These are phyloP conservation scores for Globisporangium perplexum DNA, from an alignment of 352 stramenopile species.

Conservation along the genomic window DNA sequence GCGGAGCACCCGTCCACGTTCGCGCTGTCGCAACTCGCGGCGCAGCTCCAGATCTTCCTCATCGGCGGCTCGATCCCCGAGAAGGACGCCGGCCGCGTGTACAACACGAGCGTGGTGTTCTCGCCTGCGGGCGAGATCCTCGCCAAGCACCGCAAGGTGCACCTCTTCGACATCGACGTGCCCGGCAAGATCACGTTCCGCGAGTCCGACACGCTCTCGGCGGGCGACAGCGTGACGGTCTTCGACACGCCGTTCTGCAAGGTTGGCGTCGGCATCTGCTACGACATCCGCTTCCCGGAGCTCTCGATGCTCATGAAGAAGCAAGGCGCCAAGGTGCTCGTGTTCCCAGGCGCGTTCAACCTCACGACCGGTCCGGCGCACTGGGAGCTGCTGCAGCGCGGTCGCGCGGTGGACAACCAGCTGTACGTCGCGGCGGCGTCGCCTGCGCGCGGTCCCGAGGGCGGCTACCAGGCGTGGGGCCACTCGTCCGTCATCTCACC, in stretches of 20 bases:
- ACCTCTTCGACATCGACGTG: constrained; percentile 99
- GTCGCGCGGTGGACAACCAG: constrained; percentile 92
- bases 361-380: constrained; percentile 94
- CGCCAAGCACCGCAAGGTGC: constrained; percentile 98
- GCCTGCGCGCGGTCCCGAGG: constrained; percentile 91
- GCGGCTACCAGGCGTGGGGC: constrained; percentile 98
- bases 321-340: constrained; percentile 82
- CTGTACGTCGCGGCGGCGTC: constrained; percentile 96
- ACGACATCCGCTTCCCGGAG: constrained; percentile 99
- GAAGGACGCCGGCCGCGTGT: constrained; percentile 86
- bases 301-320: constrained; percentile 96
- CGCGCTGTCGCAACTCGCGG: constrained; percentile 88
- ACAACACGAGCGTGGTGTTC: constrained; percentile 99
- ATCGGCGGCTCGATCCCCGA: constrained; percentile 98
- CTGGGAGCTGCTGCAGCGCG: constrained; percentile 98
- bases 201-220: constrained; percentile 98
- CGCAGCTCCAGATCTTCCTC: constrained; percentile 89
- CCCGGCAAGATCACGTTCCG: constrained; percentile 98
- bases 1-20: constrained; percentile 79
- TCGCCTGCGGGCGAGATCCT: constrained; percentile 92
- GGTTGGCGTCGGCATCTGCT: constrained; percentile 99
- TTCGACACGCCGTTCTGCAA: constrained; percentile 89
- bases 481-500: constrained; percentile 96
- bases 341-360: constrained; percentile 87
- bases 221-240: constrained; percentile 85